phyloP scores from a whole-genome alignment of 805 yeast species.

The Spencermartinsiella europaea region DNA sequence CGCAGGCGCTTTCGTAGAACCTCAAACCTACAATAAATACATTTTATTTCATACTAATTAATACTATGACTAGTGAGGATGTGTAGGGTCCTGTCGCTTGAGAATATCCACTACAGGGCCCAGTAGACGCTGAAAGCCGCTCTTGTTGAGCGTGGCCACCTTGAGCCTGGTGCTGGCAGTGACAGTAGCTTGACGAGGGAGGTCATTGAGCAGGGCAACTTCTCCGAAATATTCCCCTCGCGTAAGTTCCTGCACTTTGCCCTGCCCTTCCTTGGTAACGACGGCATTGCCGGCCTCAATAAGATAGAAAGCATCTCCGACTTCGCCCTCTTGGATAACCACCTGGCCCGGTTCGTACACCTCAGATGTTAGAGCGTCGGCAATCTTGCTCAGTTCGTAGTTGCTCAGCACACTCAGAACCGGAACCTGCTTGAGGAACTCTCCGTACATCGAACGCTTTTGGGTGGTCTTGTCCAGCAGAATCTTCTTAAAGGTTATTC shows the following conservation, averaged over 20 bases:
- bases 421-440: constrained; percentile 80
- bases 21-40: neutral
- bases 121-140: constrained; percentile 86
- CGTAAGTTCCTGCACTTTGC: constrained; percentile 47
- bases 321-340: constrained; percentile 82
- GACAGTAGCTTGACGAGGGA: constrained; percentile 93
- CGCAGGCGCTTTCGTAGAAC: no score
- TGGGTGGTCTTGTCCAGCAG: constrained; percentile 84
- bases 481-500: constrained; percentile 88
- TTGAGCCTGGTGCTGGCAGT: constrained; percentile 68
- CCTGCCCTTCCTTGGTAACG: constrained; percentile 58
- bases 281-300: constrained; percentile 80
- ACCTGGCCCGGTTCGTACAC: constrained; percentile 62
- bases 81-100: constrained; percentile 75
- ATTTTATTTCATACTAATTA: constrained; percentile 3
- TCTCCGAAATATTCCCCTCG: constrained; percentile 97
- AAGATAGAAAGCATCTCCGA: constrained; percentile 68
- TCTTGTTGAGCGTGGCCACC: constrained; percentile 88
- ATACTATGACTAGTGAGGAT: neutral
- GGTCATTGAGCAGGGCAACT: constrained; percentile 83
- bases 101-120: constrained; percentile 93
- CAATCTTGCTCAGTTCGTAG: constrained; percentile 84
- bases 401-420: constrained; percentile 65
- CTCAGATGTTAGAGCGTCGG: constrained; percentile 88
- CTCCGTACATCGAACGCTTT: constrained; percentile 87